phyloP scores from a whole-genome alignment of 169 alveolate genomes.

The Eimeria brunetti region DNA sequence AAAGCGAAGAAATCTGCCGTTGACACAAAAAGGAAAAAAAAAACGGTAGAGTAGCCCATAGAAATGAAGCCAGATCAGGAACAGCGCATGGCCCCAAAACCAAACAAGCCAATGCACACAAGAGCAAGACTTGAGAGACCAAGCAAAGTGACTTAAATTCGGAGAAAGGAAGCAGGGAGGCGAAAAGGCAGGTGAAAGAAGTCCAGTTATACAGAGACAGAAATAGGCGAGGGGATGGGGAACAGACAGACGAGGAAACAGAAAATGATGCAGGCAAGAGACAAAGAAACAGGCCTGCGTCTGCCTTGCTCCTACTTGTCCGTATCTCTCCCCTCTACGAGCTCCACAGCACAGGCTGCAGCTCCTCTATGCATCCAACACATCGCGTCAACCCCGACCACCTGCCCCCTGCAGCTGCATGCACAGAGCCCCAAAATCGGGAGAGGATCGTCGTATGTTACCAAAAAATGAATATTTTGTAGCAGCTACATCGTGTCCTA shows the following conservation, averaged over 20 bases:
- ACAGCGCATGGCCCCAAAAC: neutral
- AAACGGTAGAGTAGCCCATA: neutral
- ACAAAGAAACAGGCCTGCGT: neutral
- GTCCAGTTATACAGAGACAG: neutral
- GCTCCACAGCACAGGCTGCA: constrained; percentile 78
- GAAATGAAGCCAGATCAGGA: neutral
- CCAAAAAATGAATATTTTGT: too few species aligned
- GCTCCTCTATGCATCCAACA: constrained; percentile 84
- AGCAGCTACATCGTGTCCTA: neutral
- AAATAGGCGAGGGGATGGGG: neutral
- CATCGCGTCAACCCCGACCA: constrained; percentile 83
- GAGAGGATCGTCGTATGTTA: neutral
- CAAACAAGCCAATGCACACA: neutral
- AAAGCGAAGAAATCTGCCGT: constrained; percentile 77
- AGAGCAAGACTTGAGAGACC: neutral
- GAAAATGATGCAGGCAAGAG: neutral
- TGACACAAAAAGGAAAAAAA: neutral
- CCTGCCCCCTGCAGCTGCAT: constrained; percentile 76
- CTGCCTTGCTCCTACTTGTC: constrained; percentile 57
- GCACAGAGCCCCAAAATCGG: neutral
- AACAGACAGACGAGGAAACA: neutral
- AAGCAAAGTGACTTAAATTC: neutral
- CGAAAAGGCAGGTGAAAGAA: too few species aligned
- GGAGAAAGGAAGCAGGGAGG: neutral
- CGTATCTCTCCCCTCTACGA: constrained; percentile 60